Base-by-base conservation (phyloP, 2,329 filamentous ascomycete genomes). In the Alternaria gansuensis region DNA sequence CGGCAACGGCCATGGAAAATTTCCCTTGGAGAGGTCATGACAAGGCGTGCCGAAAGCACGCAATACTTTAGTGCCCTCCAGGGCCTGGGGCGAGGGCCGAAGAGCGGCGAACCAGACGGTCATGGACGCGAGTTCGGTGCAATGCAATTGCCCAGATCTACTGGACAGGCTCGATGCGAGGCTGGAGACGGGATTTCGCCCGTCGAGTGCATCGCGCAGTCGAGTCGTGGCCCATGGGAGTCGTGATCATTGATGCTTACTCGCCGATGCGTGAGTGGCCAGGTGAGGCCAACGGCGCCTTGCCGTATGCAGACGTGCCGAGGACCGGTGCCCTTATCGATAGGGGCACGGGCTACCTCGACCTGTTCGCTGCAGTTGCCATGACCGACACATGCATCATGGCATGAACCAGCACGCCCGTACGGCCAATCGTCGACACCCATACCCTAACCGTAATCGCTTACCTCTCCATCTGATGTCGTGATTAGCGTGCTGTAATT, bases 401-500 rank as follows among this genome's bases (percentile, higher is more conserved):
- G 68, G 56, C 62, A 62, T 70, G 64, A 66, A 65, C 52, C 56
- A 63, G 54, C 57, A 50, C 54, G 29, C 54, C 59, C 40, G 54
- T 56, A 60, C 64, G 64, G 43, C 64, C 60, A 53, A 51, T 60
- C 59, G 59, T 65, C 60, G 63, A 63, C 60, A 56, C 57, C 31
- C 57, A 59, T 50, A 17, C 29, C 40, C 36, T 51, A 61, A 53
- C 51, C 54, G 62, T 59, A 57, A 59, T 45, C 33, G 59, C 62
- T 52, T 57, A 54, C 60, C 51, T 60, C 60, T 66, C 65, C 66
- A 58, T 68, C 70, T 69, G 64, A 76, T 77, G 74, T 72, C 69
- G 72, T 68, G 66, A 62, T 66, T 71, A 63, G 68, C 62, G 67
- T 68, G 57, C 68, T 48, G 55, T 57, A 63, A 76, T 51, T 66